A percentile compares a stretch with the other conserved stretches of the same genome.
phyloP scores from a whole-genome alignment of 169 alveolate genomes.

The Cryptosporidium felis region DNA sequence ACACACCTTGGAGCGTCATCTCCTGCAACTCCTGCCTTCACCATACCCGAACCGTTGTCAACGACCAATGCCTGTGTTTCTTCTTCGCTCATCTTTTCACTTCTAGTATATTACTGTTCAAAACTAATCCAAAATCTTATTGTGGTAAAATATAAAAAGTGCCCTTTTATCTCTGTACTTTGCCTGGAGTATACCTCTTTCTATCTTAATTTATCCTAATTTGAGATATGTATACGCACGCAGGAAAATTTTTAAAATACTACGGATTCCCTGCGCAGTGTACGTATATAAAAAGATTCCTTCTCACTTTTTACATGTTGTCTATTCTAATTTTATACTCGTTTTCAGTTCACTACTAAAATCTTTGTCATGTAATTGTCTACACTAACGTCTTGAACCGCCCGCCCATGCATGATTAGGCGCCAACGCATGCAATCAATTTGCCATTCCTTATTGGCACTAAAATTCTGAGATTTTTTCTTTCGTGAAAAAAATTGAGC shows the following conservation, averaged over 20 bases:
- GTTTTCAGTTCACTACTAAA: not conserved
- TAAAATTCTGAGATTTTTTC: too few species aligned
- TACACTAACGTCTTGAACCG: slow-evolving; percentile 8
- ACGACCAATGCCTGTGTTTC: slow-evolving; percentile 94
- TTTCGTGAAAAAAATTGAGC: too few species aligned
- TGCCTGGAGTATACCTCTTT: not conserved
- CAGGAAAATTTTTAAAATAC: slow-evolving; percentile 52
- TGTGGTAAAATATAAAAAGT: slow-evolving; percentile 8
- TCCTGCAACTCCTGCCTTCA: slow-evolving; percentile 99
- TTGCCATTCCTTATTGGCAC: too few species aligned
- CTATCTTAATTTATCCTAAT: slow-evolving; percentile 38
- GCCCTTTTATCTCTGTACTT: not conserved
- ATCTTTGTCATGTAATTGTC: slow-evolving; percentile 50
- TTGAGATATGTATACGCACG: slow-evolving; percentile 70
- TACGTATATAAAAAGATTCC: slow-evolving; percentile 23
- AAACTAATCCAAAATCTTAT: too few species aligned
- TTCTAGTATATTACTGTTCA: slow-evolving; percentile 41
- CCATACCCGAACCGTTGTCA: slow-evolving; percentile 99
- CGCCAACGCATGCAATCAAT: not conserved
- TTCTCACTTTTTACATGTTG: slow-evolving; percentile 42
- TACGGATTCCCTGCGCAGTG: slow-evolving; percentile 49
- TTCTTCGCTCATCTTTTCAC: slow-evolving; percentile 86
- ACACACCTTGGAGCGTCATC: slow-evolving; percentile 99
- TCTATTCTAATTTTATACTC: slow-evolving; percentile 29
- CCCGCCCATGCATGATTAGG: not conserved